Conservation (phyloP, 805 yeast species). For the Metschnikowia cerradonensis region DNA sequence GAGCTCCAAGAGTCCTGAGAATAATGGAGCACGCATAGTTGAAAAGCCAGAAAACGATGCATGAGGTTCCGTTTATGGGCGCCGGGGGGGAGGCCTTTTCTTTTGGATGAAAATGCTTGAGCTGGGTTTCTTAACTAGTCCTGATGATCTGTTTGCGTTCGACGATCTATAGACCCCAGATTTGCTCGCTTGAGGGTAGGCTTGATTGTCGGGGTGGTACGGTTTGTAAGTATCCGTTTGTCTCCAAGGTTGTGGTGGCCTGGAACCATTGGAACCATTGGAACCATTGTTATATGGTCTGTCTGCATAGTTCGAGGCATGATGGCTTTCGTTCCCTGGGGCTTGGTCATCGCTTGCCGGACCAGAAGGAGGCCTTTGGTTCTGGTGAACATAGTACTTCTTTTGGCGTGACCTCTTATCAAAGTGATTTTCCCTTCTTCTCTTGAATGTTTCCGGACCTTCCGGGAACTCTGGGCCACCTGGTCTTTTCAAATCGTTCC, state of each 20-base stretch:
- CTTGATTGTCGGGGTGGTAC: background rate
- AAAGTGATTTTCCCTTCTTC: background rate
- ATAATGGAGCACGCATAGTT: background rate
- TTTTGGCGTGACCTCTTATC: background rate
- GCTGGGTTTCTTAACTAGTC: background rate
- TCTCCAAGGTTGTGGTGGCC: background rate
- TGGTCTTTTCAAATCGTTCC: background rate
- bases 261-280: background rate
- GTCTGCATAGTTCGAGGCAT: background rate
- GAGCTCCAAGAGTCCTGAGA: background rate
- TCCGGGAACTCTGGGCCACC: background rate
- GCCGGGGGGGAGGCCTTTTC: conserved; percentile 10
- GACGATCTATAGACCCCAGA: conserved; percentile 11
- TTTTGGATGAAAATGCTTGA: conserved; percentile 12
- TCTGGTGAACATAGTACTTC: background rate
- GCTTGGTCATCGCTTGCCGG: background rate
- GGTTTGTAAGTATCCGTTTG: background rate
- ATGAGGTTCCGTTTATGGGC: background rate
- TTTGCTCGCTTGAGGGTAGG: conserved; percentile 9
- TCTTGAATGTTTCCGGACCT: background rate
- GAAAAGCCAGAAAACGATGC: background rate
- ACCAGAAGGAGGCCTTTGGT: background rate
- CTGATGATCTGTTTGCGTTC: conserved; percentile 5
- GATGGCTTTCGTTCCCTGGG: background rate
- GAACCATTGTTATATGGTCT: background rate